Evolutionary conservation across 371 early-diverging fungal genomes (phyloP).

Genomic region (Mucor mucedo): DNA sequence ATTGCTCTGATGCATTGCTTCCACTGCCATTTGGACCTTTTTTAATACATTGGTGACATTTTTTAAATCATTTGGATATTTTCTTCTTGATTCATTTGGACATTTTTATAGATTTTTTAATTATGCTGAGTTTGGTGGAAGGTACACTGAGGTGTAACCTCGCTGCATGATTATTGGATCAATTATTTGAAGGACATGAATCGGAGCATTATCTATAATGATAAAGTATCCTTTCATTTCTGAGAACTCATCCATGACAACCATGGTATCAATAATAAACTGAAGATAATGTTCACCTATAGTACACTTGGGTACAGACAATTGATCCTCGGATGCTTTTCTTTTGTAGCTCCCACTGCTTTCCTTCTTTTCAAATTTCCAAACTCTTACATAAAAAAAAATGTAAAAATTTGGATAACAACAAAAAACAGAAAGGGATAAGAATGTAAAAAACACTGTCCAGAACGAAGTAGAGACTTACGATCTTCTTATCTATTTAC

Average conservation of each 20-base stretch:
- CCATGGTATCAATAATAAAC: slow-evolving; percentile 17
- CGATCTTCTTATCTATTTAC: neutral
- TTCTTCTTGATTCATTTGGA: too few relatives aligned
- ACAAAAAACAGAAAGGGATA: slow-evolving; percentile 5
- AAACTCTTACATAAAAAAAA: slow-evolving; percentile 2
- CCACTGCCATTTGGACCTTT: too few relatives aligned
- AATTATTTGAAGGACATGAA: too few relatives aligned
- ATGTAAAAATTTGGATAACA: slow-evolving; percentile 1
- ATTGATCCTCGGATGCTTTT: slow-evolving; percentile 8
- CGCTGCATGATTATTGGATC: too few relatives aligned
- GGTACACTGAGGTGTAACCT: too few relatives aligned
- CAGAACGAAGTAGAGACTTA: neutral
- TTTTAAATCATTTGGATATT: too few relatives aligned
- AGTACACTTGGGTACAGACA: slow-evolving; percentile 15
- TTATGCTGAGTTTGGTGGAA: too few relatives aligned
- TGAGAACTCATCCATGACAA: slow-evolving; percentile 16
- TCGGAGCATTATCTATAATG: too few relatives aligned
- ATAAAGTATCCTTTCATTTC: slow-evolving; percentile 10
- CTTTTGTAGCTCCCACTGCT: slow-evolving; percentile 19
- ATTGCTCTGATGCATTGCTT: too few relatives aligned
- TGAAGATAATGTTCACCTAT: slow-evolving; percentile 10
- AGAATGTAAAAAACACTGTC: slow-evolving; percentile 4
- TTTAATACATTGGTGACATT: too few relatives aligned
- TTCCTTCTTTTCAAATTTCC: slow-evolving; percentile 13
- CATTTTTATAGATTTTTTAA: too few relatives aligned